Evolutionary conservation across 2,329 filamentous ascomycete species (phyloP).

Genomic region (Fusarium haematococcum): DNA sequence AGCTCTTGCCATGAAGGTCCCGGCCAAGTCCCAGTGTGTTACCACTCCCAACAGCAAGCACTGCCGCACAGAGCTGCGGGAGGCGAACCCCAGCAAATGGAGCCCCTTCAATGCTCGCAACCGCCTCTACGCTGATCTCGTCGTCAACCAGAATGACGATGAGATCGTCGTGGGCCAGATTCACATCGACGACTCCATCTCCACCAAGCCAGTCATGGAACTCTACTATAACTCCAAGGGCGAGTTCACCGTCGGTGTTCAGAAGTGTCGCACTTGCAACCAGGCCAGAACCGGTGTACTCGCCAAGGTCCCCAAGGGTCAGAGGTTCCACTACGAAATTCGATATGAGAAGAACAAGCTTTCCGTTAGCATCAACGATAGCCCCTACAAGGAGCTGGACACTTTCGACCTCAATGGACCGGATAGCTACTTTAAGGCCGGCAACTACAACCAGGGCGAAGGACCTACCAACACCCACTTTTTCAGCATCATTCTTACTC

Average conservation of each 20-base stretch:
- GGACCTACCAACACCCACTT: constrained; percentile 42
- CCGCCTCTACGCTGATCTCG: neutral
- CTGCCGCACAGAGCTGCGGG: constrained; percentile 38
- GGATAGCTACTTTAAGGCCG: constrained; percentile 53
- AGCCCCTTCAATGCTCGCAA: constrained; percentile 42
- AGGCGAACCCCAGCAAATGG: neutral
- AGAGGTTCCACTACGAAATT: constrained; percentile 53
- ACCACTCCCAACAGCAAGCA: constrained; percentile 55
- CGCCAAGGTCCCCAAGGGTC: constrained; percentile 47
- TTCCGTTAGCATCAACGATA: constrained; percentile 34
- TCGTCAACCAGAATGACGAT: neutral
- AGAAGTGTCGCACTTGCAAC: constrained; percentile 46
- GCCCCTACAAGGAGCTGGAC: constrained; percentile 33
- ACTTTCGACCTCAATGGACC: constrained; percentile 47
- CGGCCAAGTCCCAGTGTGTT: constrained; percentile 50
- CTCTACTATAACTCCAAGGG: constrained; percentile 53
- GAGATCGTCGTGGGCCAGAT: constrained; percentile 3
- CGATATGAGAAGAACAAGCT: constrained; percentile 50
- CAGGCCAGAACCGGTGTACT: constrained; percentile 46
- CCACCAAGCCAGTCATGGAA: constrained; percentile 54
- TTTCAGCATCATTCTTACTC: constrained; percentile 34
- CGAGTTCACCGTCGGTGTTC: constrained; percentile 53
- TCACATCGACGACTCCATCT: constrained; percentile 43
- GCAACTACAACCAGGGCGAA: constrained; percentile 53
- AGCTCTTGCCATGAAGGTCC: constrained; percentile 54